Evolutionary conservation across 495 filamentous ascomycete genomes (phyloP).

Genomic region (Talaromyces borbonicus): DNA sequence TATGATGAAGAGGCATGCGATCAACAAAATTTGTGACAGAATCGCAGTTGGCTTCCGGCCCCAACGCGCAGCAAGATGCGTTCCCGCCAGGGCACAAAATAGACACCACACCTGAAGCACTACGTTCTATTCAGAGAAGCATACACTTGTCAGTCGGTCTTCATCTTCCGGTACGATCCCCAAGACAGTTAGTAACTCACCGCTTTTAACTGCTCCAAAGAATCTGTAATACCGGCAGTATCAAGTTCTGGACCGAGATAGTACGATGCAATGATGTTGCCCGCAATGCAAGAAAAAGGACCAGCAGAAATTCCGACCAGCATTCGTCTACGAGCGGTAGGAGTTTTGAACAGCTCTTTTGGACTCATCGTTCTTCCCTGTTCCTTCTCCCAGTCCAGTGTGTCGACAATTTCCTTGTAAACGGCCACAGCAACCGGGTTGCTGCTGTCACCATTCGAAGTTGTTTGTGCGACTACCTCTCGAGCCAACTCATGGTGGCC

Average conservation of each 20-base stretch:
- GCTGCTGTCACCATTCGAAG: conserved; percentile 29
- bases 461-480: conserved; percentile 35
- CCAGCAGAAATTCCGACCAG: conserved; percentile 33
- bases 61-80: conserved; percentile 29
- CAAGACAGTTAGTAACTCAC: conserved; percentile 14
- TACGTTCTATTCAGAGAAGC: conserved; percentile 21
- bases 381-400: conserved; percentile 37
- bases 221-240: conserved; percentile 36
- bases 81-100: conserved; percentile 23
- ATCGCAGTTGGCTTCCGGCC: conserved; percentile 35
- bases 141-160: background rate
- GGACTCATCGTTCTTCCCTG: conserved; percentile 29
- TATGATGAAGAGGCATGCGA: conserved; percentile 40
- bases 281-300: conserved; percentile 38
- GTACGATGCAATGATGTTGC: conserved; percentile 42
- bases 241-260: conserved; percentile 35
- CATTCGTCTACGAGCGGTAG: conserved; percentile 30
- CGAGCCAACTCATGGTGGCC: conserved; percentile 23
- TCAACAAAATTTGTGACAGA: conserved; percentile 22
- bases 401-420: conserved; percentile 19
- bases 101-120: conserved; percentile 38
- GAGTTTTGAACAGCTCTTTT: conserved; percentile 29
- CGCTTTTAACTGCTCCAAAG: conserved; percentile 32
- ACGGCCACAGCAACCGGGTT: conserved; percentile 30
- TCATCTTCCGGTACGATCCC: too few relatives aligned